Base-by-base conservation (phyloP, 805 yeast genomes). In the Saccharomycopsis synnaedendra region DNA sequence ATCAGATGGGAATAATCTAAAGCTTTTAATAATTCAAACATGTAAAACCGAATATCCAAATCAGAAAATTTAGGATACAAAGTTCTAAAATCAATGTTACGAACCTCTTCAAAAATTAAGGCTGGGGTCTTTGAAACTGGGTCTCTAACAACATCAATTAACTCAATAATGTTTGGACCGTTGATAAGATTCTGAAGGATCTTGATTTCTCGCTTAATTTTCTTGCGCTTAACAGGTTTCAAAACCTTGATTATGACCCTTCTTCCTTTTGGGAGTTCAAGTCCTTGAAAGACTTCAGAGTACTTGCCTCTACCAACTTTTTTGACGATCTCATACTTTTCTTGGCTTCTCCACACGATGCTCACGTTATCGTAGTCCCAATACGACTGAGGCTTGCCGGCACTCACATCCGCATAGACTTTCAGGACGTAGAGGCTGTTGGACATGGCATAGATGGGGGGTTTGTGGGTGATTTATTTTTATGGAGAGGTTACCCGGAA, bases 231-330 rank as follows among this genome's bases (percentile, higher is more conserved):
- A 33, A 89, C 96, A 2, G 97, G 97, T 63, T 89, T 89, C 59
- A 89, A 72, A 29, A 87, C 96, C 65, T 89, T 89, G 59, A 89
- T 85, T 45, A 89, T 96, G 57, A 89, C 79, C 46, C 79, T 71
- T 46, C 73, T 71, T 47, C 80, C 78, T 49, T 74, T 74, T 39
- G 71, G 61, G 19, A 82, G 68, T 56, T 84, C 79, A 38, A 84
- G 72, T 5, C 96, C 97, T 55, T 86, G 78, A 59, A 89, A 89
- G 43, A 89, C 97, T 66, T 89, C 97, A 10, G 94, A 84, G 62
- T 89, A 89, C 65, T 87, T 87, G 44, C 97, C 97, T 49, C 96
- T 74, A 7, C 97, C 97, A 44, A 89, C 74, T 62, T 87, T 88
- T 53, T 78, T 77, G 38, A 83, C 72, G 42, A 88, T 80, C 66